Base-by-base conservation (phyloP, 2,329 filamentous ascomycete genomes). In the Nemania sp. region DNA sequence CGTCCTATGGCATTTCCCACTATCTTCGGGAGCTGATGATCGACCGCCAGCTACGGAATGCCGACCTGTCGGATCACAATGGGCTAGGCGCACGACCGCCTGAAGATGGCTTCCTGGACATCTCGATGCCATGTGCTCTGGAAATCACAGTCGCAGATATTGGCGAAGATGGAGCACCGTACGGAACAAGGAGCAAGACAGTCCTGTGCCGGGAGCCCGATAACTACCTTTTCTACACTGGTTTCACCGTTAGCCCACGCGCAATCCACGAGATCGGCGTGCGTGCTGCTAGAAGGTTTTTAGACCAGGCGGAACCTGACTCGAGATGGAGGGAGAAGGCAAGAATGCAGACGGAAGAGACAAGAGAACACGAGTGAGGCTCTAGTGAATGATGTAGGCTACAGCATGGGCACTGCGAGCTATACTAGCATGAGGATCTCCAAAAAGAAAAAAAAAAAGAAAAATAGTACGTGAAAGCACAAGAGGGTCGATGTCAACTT, bases 191-290 rank as follows among this genome's bases (percentile, higher is more conserved):
- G 30, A 17, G 14, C 5, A 43, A 24, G 6, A 41, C 22, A 23
- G 64, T 66, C 19, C 51, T 71, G 22, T 83, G 81, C 61, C 66
- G 73, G 2, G 62, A 66, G 3, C 77, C 77, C 1, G 67, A 76
- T 12, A 70, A 76, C 11, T 77, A 80, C 54, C 68, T 84, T 2
- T 84, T 82, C 64, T 78, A 76, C 65, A 78, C 80, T 43, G 70
- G 72, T 0, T 81, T 81, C 36, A 77, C 72, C 0, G 66, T 83
- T 3, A 70, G 70, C 12, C 57, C 60, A 33, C 64, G 67, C 19
- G 75, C 71, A 14, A 72, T 75, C 3, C 49, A 60, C 11, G 62
- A 61, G 36, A 62, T 75, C 19, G 72, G 71, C 2, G 61, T 55
- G 26, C 63, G 64, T 6, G 61, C 70, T 2, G 68, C 61, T 6